These are phyloP conservation scores for Neckera pumila DNA, from an alignment of 225 moss, liverwort and hornwort species.

Conservation along the genomic window DNA sequence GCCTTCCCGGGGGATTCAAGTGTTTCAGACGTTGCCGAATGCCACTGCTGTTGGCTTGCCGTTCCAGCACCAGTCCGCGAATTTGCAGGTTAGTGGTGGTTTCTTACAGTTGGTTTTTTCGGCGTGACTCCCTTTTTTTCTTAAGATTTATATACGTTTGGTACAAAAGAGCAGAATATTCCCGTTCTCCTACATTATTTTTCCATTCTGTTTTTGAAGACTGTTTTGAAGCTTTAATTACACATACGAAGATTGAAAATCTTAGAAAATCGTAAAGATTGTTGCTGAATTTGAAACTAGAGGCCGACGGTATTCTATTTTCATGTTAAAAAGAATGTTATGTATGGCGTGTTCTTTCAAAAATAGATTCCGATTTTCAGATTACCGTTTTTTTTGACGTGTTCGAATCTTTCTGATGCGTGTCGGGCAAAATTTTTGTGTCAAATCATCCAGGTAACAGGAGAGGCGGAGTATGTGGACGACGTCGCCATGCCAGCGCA, in stretches of 20 bases:
- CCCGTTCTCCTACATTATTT: neutral
- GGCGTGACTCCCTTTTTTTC: neutral
- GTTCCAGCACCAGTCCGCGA: conserved; percentile 85
- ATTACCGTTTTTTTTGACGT: neutral
- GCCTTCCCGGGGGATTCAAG: conserved; percentile 60
- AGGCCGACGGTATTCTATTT: neutral
- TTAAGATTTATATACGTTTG: neutral
- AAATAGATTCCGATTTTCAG: neutral
- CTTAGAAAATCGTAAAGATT: neutral
- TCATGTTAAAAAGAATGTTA: neutral
- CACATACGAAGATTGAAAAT: neutral
- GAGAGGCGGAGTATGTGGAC: conserved; percentile 93
- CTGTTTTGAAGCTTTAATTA: neutral
- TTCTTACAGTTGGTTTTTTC: neutral
- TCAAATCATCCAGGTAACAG: conserved; percentile 48
- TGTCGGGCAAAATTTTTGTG: neutral
- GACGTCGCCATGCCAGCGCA: conserved; percentile 66
- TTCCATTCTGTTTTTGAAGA: too few species aligned
- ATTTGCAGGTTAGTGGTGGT: conserved; percentile 55
- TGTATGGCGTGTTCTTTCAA: neutral
- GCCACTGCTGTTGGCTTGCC: conserved; percentile 73
- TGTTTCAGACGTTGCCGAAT: conserved; percentile 40
- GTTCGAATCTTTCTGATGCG: neutral
- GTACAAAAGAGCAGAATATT: neutral
- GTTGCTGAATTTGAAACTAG: neutral